Base-by-base conservation (phyloP, 1,284 basidiomycete species). In the Leucoagaricus sp. region DNA sequence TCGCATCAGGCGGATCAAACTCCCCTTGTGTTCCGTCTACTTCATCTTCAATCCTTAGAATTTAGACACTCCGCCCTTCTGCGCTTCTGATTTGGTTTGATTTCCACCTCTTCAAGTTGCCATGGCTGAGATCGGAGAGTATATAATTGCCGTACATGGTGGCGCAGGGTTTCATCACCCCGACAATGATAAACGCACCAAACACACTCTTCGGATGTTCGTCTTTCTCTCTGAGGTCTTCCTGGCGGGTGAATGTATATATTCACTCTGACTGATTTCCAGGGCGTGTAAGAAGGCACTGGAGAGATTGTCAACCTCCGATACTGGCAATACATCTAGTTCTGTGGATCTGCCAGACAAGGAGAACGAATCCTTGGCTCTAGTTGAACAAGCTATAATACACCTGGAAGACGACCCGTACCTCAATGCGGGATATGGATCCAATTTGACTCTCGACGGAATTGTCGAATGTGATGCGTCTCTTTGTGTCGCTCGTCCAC, bases 391-490 rank as follows among this genome's bases (percentile, higher is more conserved):
- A 26, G 81, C 84, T 2, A 84, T 91, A 53, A 58, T 67, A 3
- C 65, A 73, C 21, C 73, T 91, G 29, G 88, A 91, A 66, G 78
- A 90, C 60, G 79, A 84, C 23, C 75, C 75, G 19, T 70, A 69
- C 58, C 72, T 91, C 45, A 91, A 91, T 62, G 88, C 89, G 67
- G 89, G 89, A 0, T 83, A 79, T 59, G 89, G 90, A 4, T 88
- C 90, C 1, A 92, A 92, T 67, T 72, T 92, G 40, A 91, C 87
- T 0, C 60, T 84, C 6, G 73, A 80, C 19, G 89, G 89, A 8
- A 73, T 70, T 1, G 88, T 90, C 17, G 89, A 92, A 71, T 91
- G 89, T 63, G 89, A 92, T 63, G 89, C 89, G 1, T 78, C 87
- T 8, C 74, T 92, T 57, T 89, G 90, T 85, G 77, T 82, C 52